Percentiles rank a stretch among this genome's conserved stretches.
These are phyloP conservation scores for Circinella umbellata DNA, from an alignment of 371 early-diverging fungal genomes.

Conservation along the genomic window DNA sequence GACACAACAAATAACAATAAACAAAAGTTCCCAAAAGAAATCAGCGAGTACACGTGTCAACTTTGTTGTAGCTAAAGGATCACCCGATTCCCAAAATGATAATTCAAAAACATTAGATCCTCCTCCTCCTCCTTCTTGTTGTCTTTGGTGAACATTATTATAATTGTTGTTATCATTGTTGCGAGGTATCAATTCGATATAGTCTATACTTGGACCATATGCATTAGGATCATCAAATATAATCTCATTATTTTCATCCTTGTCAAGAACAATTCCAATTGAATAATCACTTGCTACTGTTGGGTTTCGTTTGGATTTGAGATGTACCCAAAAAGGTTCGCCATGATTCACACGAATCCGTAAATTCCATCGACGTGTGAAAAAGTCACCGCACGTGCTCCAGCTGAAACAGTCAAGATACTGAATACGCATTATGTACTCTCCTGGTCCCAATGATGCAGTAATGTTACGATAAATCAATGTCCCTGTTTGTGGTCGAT, in stretches of 20 bases:
- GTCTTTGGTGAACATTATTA: not conserved
- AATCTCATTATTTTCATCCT: conserved; percentile 6
- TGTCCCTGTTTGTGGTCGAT: conserved; percentile 21
- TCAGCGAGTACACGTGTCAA: not conserved
- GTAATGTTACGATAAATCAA: conserved; percentile 17
- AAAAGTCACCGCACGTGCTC: conserved; percentile 22
- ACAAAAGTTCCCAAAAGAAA: conserved; percentile 4
- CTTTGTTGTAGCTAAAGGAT: conserved; percentile 3
- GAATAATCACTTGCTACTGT: conserved; percentile 6
- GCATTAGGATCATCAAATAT: conserved; percentile 18
- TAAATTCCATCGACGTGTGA: conserved; percentile 22
- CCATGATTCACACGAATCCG: conserved; percentile 16
- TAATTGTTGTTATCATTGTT: not conserved
- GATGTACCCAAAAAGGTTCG: conserved; percentile 8
- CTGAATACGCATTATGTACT: conserved; percentile 8
- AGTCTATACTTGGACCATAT: conserved; percentile 18
- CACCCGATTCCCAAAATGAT: conserved; percentile 12
- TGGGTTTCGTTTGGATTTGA: conserved; percentile 16
- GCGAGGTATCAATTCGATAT: conserved; percentile 4
- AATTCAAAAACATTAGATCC: conserved; percentile 5
- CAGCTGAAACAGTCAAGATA: conserved; percentile 27
- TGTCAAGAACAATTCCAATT: conserved; percentile 11
- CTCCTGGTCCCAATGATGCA: not conserved
- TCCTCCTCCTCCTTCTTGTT: too few relatives aligned
- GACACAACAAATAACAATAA: not conserved